These are phyloP conservation scores for Periconia digitata DNA, from an alignment of 2,329 filamentous ascomycete genomes.

Conservation along the genomic window DNA sequence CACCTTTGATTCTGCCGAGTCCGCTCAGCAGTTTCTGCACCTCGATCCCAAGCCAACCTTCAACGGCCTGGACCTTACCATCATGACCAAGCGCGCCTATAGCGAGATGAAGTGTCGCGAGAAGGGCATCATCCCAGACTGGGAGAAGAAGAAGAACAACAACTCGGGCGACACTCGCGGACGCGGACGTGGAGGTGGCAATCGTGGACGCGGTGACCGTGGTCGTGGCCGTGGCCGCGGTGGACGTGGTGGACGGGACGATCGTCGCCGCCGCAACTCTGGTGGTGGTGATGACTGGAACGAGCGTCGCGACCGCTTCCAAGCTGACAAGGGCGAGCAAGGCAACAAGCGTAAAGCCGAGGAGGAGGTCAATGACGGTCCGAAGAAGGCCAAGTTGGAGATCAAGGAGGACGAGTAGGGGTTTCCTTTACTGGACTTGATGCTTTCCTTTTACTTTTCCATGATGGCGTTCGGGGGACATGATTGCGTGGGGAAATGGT, in stretches of 20 bases:
- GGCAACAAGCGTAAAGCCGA: conserved; percentile 37
- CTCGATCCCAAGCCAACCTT: conserved; percentile 81
- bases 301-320: conserved; percentile 36
- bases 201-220: conserved; percentile 31
- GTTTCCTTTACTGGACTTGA: background rate
- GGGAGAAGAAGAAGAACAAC: conserved; percentile 27
- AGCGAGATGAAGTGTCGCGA: conserved; percentile 55
- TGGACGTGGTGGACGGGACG: conserved; percentile 16
- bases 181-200: conserved; percentile 20
- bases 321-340: conserved; percentile 30
- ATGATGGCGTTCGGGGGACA: background rate
- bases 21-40: conserved; percentile 76
- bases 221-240: conserved; percentile 8
- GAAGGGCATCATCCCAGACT: conserved; percentile 47
- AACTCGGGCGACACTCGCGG: background rate
- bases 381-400: conserved; percentile 40
- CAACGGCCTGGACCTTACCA: conserved; percentile 75
- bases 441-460: no score
- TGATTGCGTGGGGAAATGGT: background rate
- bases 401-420: conserved; percentile 36
- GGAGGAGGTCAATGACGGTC: conserved; percentile 18
- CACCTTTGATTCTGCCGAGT: conserved; percentile 81
- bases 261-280: conserved; percentile 20
- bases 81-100: conserved; percentile 89
- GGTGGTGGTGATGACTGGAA: conserved; percentile 27